Base-by-base conservation (phyloP, 192 early-diverging fungal species). In the Linnemannia elongata region DNA sequence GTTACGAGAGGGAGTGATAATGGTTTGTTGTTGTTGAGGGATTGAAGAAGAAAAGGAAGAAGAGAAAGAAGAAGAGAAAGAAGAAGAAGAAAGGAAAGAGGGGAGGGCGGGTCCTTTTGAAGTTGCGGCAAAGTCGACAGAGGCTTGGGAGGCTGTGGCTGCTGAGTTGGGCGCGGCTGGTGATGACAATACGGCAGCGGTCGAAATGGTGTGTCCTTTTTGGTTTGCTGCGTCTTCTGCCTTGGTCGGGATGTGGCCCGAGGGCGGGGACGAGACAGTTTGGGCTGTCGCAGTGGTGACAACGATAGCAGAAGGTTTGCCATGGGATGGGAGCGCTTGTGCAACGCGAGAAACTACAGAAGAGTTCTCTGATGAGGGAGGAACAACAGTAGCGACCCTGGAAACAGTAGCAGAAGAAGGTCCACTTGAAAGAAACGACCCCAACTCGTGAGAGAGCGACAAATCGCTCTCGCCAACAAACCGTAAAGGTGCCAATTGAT, bases 361-460 rank as follows among this genome's bases (percentile, higher is more conserved):
- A 35, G 30, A 30, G 73, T 49, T 35, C 73, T 20, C 10, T 36
- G 73, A 4, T 10, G 47, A 52, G 27, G 47, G 54, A n/a, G 73
- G 12, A 75, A 35, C 22, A 49, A 27, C 33, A 75, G 15, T 13
- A 10, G 49, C 35, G 38, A 38, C 74, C 47, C 33, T 75, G 49
- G 52, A 54, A 42, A 41, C 24, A 60, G 35, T 0, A 42, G 57
- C 17, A 39, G 17, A 7, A 74, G 49, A 74, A 57, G 52, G 36
- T 22, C 41, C 27, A 38, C 73, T 45, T 42, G 38, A 66, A 72
- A 83, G 68, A 20, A 75, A 45, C 18, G 66, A 69, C 33, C 66
- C 77, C 35, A 84, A 57, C 27, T 84, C 82, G 27, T 72, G 35
- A 18, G 82, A 76, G 38, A 84, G 72, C 12, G 82, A 79, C 20